These are phyloP conservation scores for Psilocybe cubensis DNA, from an alignment of 768 basidiomycete genomes.

Conservation along the genomic window DNA sequence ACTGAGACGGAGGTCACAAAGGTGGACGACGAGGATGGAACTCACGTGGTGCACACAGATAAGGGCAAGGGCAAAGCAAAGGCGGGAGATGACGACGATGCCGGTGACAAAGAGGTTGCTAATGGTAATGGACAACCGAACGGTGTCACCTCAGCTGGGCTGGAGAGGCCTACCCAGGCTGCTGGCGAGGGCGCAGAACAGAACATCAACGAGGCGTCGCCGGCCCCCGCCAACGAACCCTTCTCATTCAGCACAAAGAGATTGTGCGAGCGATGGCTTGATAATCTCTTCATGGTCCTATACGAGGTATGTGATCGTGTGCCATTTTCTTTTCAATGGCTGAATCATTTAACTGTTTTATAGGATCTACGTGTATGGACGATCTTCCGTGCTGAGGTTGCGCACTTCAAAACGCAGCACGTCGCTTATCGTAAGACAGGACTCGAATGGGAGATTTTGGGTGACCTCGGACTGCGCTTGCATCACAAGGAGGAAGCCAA, in stretches of 20 bases:
- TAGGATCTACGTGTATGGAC: constrained; percentile 98
- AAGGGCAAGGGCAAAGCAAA: constrained; percentile 26
- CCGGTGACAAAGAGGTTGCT: constrained; percentile 22
- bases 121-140: constrained; percentile 37
- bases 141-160: constrained; percentile 31
- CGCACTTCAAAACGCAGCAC: constrained; percentile 98
- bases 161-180: constrained; percentile 55
- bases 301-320: constrained; percentile 71
- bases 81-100: constrained; percentile 23
- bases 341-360: neutral
- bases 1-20: constrained; percentile 23
- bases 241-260: constrained; percentile 97
- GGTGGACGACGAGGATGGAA: constrained; percentile 20
- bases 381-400: constrained; percentile 97
- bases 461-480: constrained; percentile 89
- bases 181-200: constrained; percentile 50
- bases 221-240: constrained; percentile 51
- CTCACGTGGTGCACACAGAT: constrained; percentile 15
- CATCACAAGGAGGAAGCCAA: constrained; percentile 99
- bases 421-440: constrained; percentile 98
- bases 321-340: neutral
- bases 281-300: constrained; percentile 97
- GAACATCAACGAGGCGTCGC: constrained; percentile 38
- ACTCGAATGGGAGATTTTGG: constrained; percentile 97
- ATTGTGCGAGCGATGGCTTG: constrained; percentile 96